phyloP scores from a whole-genome alignment of 179 eudicot genomes.

The Camellia oleifera region DNA sequence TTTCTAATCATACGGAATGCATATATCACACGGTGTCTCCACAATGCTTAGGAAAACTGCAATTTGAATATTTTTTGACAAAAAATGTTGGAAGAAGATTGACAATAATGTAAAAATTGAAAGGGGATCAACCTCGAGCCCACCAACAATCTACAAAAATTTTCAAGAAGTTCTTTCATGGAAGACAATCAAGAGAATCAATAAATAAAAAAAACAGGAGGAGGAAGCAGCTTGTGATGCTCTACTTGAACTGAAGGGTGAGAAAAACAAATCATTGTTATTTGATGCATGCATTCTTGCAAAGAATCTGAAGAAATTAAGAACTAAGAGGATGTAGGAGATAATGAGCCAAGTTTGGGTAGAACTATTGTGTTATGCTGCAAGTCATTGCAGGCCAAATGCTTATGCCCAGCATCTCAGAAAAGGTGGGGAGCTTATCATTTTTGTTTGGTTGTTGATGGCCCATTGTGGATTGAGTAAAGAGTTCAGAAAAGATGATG shows the following conservation, averaged over 20 bases:
- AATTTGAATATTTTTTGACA: no score
- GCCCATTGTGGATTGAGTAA: constrained; percentile 34
- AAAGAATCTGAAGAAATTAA: background rate
- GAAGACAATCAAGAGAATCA: no score
- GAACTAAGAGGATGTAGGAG: constrained; percentile 8
- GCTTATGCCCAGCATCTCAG: constrained; percentile 29
- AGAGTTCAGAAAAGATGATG: constrained; percentile 3
- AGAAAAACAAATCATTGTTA: constrained; percentile 23
- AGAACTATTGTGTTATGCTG: constrained; percentile 30
- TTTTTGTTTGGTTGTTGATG: constrained; percentile 35
- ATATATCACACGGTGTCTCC: no score
- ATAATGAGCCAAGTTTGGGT: constrained; percentile 35
- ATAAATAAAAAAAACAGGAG: no score
- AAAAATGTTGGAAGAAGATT: no score
- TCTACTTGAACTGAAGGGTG: constrained; percentile 25
- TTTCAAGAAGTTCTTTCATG: no score
- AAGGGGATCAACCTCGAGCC: no score
- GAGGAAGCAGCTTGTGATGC: no score
- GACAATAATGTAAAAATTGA: no score
- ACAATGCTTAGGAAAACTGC: no score
- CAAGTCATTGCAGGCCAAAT: constrained; percentile 25
- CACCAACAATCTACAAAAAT: no score
- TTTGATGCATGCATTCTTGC: constrained; percentile 23
- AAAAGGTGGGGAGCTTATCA: constrained; percentile 33
- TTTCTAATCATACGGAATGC: no score